Evolutionary conservation across 192 early-diverging fungal genomes (phyloP).

Genomic region (Podila clonocystis): DNA sequence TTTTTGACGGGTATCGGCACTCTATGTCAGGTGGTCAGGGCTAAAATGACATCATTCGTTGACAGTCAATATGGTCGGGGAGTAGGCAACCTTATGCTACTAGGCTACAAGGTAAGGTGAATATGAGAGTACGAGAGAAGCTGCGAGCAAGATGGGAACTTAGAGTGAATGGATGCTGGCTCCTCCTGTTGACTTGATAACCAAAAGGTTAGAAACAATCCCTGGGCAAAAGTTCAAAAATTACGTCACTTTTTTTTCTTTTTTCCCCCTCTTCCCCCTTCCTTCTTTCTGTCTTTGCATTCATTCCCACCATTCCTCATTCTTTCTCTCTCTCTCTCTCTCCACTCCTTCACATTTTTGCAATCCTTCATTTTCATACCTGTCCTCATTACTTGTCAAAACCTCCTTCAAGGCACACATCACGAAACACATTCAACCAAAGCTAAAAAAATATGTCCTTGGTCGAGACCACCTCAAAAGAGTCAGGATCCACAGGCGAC

Average conservation of each 20-base stretch:
- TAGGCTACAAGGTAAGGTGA: no score
- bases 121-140: no score
- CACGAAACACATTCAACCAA: not conserved
- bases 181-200: no score
- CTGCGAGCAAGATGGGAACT: no score
- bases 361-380: not conserved
- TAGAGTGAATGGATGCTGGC: no score
- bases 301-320: conserved; percentile 8
- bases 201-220: no score
- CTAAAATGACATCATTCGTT: no score
- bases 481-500: not conserved
- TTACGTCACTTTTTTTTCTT: conserved; percentile 10
- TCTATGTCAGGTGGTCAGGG: no score
- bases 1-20: no score
- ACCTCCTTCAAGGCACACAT: not conserved
- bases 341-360: not conserved
- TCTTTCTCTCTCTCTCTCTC: not conserved
- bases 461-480: not conserved
- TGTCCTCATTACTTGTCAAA: not conserved
- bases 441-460: conserved; percentile 5
- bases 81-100: no score
- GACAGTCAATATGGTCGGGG: no score
- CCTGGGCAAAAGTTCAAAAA: no score
- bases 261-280: not conserved
- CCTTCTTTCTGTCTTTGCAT: not conserved